Evolutionary conservation across 225 moss, liverwort and hornwort species (phyloP), one percentile per base, ranked within the genome.

Genomic region (Polytrichum formosum): DNA sequence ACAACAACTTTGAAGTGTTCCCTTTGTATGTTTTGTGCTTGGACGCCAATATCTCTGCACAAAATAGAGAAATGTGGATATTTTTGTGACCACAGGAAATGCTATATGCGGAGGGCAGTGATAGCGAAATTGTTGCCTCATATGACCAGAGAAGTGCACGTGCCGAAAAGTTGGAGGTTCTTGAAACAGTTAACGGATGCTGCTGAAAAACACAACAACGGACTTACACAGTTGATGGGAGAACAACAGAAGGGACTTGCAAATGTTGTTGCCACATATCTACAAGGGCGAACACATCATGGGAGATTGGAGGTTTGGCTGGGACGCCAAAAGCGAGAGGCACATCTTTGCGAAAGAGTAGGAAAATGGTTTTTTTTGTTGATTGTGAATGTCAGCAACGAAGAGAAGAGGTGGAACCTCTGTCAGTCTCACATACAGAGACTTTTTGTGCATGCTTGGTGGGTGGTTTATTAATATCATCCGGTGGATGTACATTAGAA

Each of bases 181-280:
- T 23, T 58, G 60, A 70, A 35, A 33, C 31, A 61, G 59, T 28
- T 70, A 19, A 21, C 33, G 56, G 70, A 60, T 28, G 30, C 35
- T 9, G 26, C 56, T 31, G 70, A 70, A 70, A 70, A 61, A 30
- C 59, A 70, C 29, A 31, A 61, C 29, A 33, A 56, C 20, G 70
- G 56, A 19, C 59, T 70, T 13, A 16, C 30, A 27, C 56, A 70
- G 58, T 46, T 58, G 70, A 33, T 70, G 70, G 33, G 61, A 18
- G 56, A 70, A 33, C 70, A 70, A 19, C 70, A 70, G 56, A 60
- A 31, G 18, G 70, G 61, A 33, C 70, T 70, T 19, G 70, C 70
- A 58, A 60, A 58, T n/a, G 70, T 60, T 29, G 22, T 70, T 29
- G 22, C 29, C 17, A 28, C 8, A 6, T 55, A 60, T 1, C 31